phyloP scores from a whole-genome alignment of 306 rosid species.

The Boehmeria nivea region DNA sequence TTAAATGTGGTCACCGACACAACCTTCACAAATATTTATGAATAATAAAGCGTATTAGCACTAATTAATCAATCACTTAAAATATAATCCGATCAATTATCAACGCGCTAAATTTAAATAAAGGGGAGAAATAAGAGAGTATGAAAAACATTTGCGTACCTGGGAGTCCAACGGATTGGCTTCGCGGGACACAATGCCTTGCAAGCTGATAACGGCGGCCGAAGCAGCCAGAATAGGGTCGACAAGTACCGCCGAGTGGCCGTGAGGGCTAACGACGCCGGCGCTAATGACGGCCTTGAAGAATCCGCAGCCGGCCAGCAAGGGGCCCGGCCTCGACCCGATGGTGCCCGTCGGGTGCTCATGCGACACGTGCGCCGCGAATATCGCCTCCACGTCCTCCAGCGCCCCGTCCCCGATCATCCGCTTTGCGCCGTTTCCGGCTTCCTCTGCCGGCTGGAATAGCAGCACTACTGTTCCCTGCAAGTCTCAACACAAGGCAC shows the following conservation, averaged over 20 bases:
- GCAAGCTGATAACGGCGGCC: constrained; percentile 79
- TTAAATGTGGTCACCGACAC: constrained; percentile 79
- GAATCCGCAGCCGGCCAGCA: constrained; percentile 93
- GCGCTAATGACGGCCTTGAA: constrained; percentile 75
- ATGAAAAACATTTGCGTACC: constrained; percentile 35
- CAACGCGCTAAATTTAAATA: too few species aligned
- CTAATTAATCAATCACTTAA: too few species aligned
- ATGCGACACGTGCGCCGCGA: constrained; percentile 88
- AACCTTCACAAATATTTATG: constrained; percentile 37
- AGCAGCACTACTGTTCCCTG: constrained; percentile 87
- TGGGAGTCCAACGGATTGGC: constrained; percentile 88
- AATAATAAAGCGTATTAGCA: too few species aligned
- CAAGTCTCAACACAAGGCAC: too few species aligned
- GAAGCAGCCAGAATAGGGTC: constrained; percentile 86
- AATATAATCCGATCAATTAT: too few species aligned
- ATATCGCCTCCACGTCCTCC: constrained; percentile 83
- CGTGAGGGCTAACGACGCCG: constrained; percentile 37
- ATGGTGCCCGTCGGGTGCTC: constrained; percentile 67
- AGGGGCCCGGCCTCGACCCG: constrained; percentile 86
- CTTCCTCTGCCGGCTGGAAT: constrained; percentile 98
- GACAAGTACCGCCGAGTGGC: constrained; percentile 47
- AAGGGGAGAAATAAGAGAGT: too few species aligned
- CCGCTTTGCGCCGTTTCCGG: constrained; percentile 89
- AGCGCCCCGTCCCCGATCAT: constrained; percentile 90
- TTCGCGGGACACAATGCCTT: constrained; percentile 93